Evolutionary conservation across 78 protist species (phyloP).

Genomic region (Emiliania huxleyi): DNA sequence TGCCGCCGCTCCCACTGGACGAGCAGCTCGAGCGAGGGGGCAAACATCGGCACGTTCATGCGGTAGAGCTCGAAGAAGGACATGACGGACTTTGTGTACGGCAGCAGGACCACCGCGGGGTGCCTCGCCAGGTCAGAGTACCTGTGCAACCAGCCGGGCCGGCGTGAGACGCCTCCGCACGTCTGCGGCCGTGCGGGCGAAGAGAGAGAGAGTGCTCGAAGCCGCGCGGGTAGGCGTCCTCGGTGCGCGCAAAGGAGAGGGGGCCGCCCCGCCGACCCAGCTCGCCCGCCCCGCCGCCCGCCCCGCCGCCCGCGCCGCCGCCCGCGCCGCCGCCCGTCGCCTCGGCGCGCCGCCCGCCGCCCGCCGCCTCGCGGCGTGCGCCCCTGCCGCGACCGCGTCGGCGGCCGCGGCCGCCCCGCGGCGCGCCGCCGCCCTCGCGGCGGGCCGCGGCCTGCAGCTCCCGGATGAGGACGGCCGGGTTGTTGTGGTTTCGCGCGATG

Average conservation of each 20-base stretch:
- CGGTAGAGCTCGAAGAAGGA: constrained; percentile 14
- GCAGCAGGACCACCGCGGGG: neutral
- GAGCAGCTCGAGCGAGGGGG: constrained; percentile 10
- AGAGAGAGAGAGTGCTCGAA: too few species aligned
- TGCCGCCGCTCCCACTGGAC: neutral
- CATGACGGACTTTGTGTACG: neutral
- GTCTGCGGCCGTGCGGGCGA: too few species aligned
- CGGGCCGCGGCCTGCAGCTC: neutral
- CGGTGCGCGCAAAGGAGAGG: neutral
- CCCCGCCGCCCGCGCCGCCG: too few species aligned
- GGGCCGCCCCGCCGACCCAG: neutral
- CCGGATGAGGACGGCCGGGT: neutral
- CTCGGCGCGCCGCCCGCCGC: too few species aligned
- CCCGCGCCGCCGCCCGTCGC: too few species aligned
- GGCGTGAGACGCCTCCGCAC: too few species aligned
- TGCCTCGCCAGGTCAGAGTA: neutral
- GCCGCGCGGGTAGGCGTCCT: neutral
- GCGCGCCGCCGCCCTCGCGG: too few species aligned
- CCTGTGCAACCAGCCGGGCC: too few species aligned
- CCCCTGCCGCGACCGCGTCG: too few species aligned
- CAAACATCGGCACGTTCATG: neutral
- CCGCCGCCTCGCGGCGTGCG: too few species aligned
- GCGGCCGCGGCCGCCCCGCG: too few species aligned
- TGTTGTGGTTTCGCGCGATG: neutral
- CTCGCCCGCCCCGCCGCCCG: neutral